phyloP scores from a whole-genome alignment of 2,329 filamentous ascomycete genomes.

The Colletotrichum sp. region DNA sequence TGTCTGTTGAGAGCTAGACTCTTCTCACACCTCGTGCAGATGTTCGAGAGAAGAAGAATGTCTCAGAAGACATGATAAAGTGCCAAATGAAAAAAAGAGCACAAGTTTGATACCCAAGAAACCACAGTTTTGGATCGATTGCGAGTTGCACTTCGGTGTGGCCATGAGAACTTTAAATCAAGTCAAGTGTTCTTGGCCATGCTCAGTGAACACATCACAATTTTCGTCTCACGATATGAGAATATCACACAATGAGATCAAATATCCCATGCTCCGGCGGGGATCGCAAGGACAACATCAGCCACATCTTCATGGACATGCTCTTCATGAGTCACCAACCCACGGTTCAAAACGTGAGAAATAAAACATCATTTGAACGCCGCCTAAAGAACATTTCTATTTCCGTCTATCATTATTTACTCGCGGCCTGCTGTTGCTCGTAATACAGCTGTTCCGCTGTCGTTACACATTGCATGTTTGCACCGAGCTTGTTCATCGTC shows the following conservation, averaged over 20 bases:
- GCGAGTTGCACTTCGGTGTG: background rate
- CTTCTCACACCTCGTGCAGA: background rate
- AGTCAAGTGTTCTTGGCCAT: background rate
- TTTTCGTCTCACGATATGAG: background rate
- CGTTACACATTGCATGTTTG: conserved; percentile 87
- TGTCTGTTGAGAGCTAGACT: conserved; percentile 73
- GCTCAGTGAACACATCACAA: background rate
- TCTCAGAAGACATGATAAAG: background rate
- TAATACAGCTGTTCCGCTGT: conserved; percentile 75
- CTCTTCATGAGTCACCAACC: background rate
- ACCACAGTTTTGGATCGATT: background rate
- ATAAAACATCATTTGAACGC: background rate
- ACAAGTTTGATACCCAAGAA: background rate
- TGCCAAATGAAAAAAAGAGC: background rate
- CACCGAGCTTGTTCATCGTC: conserved; percentile 89
- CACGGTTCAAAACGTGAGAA: background rate
- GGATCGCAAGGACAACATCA: background rate
- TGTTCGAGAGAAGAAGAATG: background rate
- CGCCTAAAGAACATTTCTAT: background rate
- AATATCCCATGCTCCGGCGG: background rate
- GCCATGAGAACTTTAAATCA: background rate
- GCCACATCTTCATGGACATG: background rate
- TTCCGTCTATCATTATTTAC: background rate
- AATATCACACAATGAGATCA: background rate
- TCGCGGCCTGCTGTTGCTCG: conserved; percentile 30